Percentiles rank a stretch among this genome's conserved stretches.
These are phyloP conservation scores for Scedosporium boydii DNA, from an alignment of 2,329 filamentous ascomycete species.

Conservation along the genomic window DNA sequence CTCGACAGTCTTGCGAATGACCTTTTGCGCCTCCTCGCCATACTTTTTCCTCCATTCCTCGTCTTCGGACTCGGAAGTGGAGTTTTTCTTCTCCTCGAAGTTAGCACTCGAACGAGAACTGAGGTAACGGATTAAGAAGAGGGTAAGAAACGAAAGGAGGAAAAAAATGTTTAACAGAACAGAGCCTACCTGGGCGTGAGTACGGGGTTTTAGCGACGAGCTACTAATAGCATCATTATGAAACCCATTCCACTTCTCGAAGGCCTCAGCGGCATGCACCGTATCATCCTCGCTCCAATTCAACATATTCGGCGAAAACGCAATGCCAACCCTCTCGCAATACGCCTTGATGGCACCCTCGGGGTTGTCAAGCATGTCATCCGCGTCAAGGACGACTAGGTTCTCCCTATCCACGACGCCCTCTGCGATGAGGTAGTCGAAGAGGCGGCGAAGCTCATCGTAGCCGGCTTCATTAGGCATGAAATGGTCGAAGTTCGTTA, in stretches of 20 bases:
- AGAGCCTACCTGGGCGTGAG: conserved; percentile 47
- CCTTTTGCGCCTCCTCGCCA: conserved; percentile 58
- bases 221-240: conserved; percentile 91
- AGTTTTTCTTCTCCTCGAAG: conserved; percentile 38
- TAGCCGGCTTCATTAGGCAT: conserved; percentile 86
- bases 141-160: conserved; percentile 7
- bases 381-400: conserved; percentile 85
- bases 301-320: conserved; percentile 71
- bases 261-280: conserved; percentile 62
- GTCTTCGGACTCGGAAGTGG: conserved; percentile 57
- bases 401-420: conserved; percentile 62
- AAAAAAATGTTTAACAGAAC: neutral
- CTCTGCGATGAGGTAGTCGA: conserved; percentile 69
- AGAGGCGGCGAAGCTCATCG: conserved; percentile 72
- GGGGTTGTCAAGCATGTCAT: conserved; percentile 84
- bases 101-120: conserved; percentile 3
- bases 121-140: conserved; percentile 11
- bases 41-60: conserved; percentile 66
- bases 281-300: conserved; percentile 71
- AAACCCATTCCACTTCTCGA: conserved; percentile 96
- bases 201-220: conserved; percentile 61
- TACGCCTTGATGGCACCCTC: conserved; percentile 66
- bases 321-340: conserved; percentile 71
- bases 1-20: conserved; percentile 62
- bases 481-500: conserved; percentile 82